These are phyloP conservation scores for Aureobasidium sp. DNA, from an alignment of 2,329 filamentous ascomycete species.

Conservation along the genomic window DNA sequence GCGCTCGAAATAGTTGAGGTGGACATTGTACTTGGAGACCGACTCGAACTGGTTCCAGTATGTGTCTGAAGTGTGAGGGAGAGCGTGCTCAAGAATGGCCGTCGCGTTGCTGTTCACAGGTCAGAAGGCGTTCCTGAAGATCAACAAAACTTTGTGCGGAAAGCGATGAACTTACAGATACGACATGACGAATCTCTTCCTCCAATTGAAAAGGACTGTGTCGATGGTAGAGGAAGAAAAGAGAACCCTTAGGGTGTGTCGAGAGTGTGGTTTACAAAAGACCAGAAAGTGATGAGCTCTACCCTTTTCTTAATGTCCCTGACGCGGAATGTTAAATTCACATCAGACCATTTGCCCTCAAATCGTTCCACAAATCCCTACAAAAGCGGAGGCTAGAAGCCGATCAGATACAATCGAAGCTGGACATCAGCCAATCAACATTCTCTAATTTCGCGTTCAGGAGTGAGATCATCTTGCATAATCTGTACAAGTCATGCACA, in stretches of 20 bases:
- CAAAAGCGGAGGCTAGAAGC: conserved; percentile 3
- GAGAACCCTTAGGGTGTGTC: conserved; percentile 4
- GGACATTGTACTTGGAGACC: conserved; percentile 67
- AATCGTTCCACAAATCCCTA: conserved; percentile 7
- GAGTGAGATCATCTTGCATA: conserved; percentile 6
- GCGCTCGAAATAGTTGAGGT: conserved; percentile 78
- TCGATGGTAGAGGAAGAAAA: background rate
- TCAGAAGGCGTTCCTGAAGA: conserved; percentile 1
- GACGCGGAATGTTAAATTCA: conserved; percentile 2
- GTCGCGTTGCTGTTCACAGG: conserved; percentile 24
- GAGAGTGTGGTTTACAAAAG: background rate
- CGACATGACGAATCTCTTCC: conserved; percentile 13
- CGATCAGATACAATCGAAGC: background rate
- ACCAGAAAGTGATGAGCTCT: background rate
- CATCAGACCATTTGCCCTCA: conserved; percentile 9
- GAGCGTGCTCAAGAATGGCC: conserved; percentile 29
- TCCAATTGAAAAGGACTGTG: background rate
- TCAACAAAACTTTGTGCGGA: background rate
- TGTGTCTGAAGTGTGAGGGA: conserved; percentile 42
- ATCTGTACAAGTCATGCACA: too few species aligned
- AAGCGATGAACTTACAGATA: conserved; percentile 6
- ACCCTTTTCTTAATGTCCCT: background rate
- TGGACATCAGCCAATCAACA: background rate
- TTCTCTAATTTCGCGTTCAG: background rate
- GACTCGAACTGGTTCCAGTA: conserved; percentile 62